Percentiles rank a stretch among this genome's conserved stretches.
Evolutionary conservation across 2,329 filamentous ascomycete genomes (phyloP).

Genomic region (Paracamarosporium sp.): DNA sequence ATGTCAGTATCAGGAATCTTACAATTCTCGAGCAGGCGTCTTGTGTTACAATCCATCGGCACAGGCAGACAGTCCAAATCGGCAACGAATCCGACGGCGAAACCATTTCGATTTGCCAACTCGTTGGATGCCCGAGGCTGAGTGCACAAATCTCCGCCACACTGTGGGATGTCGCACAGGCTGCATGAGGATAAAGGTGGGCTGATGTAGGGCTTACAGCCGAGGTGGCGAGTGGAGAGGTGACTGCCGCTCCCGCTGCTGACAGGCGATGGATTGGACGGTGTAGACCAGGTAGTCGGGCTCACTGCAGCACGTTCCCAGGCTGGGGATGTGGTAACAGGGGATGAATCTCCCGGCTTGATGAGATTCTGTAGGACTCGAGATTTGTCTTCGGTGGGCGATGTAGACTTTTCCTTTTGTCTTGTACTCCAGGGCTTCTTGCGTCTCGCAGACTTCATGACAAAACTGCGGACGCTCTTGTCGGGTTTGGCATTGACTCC

Average conservation of each 20-base stretch:
- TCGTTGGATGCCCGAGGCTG: slow-evolving; percentile 9
- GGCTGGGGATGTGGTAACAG: background rate
- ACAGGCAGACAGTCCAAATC: slow-evolving; percentile 36
- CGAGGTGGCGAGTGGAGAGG: slow-evolving; percentile 17
- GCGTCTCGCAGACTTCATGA: slow-evolving; percentile 43
- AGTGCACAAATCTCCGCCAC: slow-evolving; percentile 18
- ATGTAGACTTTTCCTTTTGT: slow-evolving; percentile 29
- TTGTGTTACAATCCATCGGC: slow-evolving; percentile 22
- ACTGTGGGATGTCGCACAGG: slow-evolving; percentile 20
- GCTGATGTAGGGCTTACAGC: slow-evolving; percentile 19
- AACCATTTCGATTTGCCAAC: slow-evolving; percentile 14
- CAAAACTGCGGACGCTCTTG: slow-evolving; percentile 42
- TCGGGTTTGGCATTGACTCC: slow-evolving; percentile 40
- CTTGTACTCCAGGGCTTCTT: slow-evolving; percentile 41
- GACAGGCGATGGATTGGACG: slow-evolving; percentile 19
- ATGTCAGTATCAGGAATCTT: slow-evolving; percentile 11
- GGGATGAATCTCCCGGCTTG: slow-evolving; percentile 7
- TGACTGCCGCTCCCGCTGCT: slow-evolving; percentile 24
- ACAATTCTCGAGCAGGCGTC: slow-evolving; percentile 36
- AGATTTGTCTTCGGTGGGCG: slow-evolving; percentile 2
- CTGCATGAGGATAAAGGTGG: slow-evolving; percentile 21
- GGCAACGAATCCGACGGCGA: slow-evolving; percentile 21
- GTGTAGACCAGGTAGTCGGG: slow-evolving; percentile 13
- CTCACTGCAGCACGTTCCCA: slow-evolving; percentile 11
- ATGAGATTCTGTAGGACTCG: background rate